These are phyloP conservation scores for Pseudophaeomoniella oleicola DNA, from an alignment of 2,329 filamentous ascomycete genomes.

Conservation along the genomic window DNA sequence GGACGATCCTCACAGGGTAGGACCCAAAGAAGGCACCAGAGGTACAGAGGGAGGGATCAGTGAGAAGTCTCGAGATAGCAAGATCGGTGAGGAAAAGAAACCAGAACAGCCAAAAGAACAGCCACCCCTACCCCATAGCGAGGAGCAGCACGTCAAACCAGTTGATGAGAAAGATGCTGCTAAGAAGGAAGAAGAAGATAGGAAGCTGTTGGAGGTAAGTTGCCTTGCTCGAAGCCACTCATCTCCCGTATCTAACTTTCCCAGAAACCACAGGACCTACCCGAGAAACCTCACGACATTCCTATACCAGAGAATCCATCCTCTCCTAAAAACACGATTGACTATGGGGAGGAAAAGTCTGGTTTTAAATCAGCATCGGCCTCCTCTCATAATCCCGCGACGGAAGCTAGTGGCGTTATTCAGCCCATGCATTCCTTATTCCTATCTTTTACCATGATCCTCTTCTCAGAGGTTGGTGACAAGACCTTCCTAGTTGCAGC, in stretches of 20 bases:
- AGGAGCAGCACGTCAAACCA: slow-evolving; percentile 51
- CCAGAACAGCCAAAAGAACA: slow-evolving; percentile 76
- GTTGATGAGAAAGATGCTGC: slow-evolving; percentile 22
- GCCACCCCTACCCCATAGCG: slow-evolving; percentile 66
- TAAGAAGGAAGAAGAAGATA: slow-evolving; percentile 26
- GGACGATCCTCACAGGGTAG: slow-evolving; percentile 66
- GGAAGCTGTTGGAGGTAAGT: slow-evolving; percentile 41
- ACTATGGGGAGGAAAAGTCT: neutral
- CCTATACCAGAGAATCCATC: slow-evolving; percentile 52
- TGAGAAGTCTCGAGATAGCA: slow-evolving; percentile 66
- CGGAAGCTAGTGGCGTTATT: slow-evolving; percentile 35
- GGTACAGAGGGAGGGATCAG: slow-evolving; percentile 83
- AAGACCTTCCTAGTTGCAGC: slow-evolving; percentile 97
- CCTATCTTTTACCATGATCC: slow-evolving; percentile 90
- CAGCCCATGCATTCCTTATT: slow-evolving; percentile 77
- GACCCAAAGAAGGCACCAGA: slow-evolving; percentile 71
- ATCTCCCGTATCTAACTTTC: slow-evolving; percentile 1
- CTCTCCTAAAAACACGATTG: slow-evolving; percentile 47
- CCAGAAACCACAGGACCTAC: slow-evolving; percentile 70
- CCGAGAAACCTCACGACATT: slow-evolving; percentile 61
- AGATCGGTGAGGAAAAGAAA: slow-evolving; percentile 56
- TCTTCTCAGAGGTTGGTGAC: slow-evolving; percentile 93
- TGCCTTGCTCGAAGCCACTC: neutral
- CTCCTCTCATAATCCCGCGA: slow-evolving; percentile 16
- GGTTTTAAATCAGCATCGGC: slow-evolving; percentile 23